Percentiles rank a stretch among this genome's conserved stretches.
Evolutionary conservation across 352 stramenopile genomes (phyloP).

Genomic region (Globisporangium acanthophoron): DNA sequence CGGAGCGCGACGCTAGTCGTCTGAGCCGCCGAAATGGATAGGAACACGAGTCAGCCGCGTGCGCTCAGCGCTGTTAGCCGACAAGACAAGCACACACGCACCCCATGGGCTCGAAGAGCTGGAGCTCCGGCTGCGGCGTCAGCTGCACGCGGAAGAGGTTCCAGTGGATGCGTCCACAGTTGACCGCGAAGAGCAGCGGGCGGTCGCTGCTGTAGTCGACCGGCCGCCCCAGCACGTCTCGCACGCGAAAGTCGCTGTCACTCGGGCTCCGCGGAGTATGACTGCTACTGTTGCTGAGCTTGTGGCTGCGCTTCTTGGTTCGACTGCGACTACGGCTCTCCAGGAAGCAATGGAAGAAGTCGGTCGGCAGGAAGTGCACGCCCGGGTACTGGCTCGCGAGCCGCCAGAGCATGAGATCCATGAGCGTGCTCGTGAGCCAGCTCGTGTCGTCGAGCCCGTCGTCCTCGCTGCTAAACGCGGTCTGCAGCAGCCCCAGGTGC

Average conservation of each 20-base stretch:
- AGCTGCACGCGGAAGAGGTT: conserved; percentile 84
- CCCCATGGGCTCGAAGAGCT: conserved; percentile 89
- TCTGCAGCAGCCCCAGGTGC: conserved; percentile 34
- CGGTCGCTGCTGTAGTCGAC: conserved; percentile 52
- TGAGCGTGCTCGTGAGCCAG: conserved; percentile 82
- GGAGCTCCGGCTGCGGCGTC: conserved; percentile 50
- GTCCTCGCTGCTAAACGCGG: conserved; percentile 42
- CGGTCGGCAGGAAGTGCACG: conserved; percentile 81
- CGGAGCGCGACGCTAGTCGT: conserved; percentile 44
- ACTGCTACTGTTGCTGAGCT: not conserved
- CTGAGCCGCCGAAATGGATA: conserved; percentile 8
- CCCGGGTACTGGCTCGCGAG: conserved; percentile 65
- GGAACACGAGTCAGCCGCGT: no score
- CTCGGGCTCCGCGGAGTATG: not conserved
- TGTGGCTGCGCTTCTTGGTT: conserved; percentile 3
- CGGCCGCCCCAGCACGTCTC: conserved; percentile 60
- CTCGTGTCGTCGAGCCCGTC: conserved; percentile 69
- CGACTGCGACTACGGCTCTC: conserved; percentile 17
- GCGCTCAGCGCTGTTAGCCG: not conserved
- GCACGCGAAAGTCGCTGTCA: conserved; percentile 19
- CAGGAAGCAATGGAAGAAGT: conserved; percentile 75
- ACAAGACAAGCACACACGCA: conserved; percentile 9
- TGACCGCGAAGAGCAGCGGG: conserved; percentile 82
- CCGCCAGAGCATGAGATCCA: conserved; percentile 81
- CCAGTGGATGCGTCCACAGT: conserved; percentile 82